Evolutionary conservation across 2,329 filamentous ascomycete genomes (phyloP).

Genomic region (Neonectria neomacrospora): DNA sequence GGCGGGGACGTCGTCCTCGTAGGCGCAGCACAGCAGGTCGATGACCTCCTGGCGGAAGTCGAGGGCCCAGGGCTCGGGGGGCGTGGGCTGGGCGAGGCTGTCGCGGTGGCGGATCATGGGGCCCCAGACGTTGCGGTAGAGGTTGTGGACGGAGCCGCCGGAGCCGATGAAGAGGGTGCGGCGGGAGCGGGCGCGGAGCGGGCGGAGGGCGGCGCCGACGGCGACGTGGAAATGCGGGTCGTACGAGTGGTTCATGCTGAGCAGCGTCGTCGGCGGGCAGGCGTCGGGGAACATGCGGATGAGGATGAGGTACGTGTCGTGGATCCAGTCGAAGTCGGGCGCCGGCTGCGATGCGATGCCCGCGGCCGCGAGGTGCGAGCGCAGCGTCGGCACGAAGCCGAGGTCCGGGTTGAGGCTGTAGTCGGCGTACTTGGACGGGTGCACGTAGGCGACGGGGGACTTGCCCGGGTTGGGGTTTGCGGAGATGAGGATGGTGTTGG

Average conservation of each 20-base stretch:
- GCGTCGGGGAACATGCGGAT: constrained; percentile 74
- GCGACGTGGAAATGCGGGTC: constrained; percentile 41
- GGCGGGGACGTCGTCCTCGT: constrained; percentile 46
- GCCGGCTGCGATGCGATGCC: constrained; percentile 19
- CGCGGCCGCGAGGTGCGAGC: constrained; percentile 12
- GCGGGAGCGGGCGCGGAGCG: constrained; percentile 18
- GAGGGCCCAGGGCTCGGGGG: constrained; percentile 60
- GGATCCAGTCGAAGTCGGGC: constrained; percentile 74
- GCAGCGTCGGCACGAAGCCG: constrained; percentile 28
- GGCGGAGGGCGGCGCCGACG: constrained; percentile 33
- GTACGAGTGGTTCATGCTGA: constrained; percentile 40
- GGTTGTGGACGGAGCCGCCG: constrained; percentile 75
- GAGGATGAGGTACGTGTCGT: constrained; percentile 75
- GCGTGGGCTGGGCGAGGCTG: constrained; percentile 26
- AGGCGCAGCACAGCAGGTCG: constrained; percentile 59
- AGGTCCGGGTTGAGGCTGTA: constrained; percentile 72
- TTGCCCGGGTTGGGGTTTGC: constrained; percentile 70
- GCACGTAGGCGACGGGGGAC: constrained; percentile 73
- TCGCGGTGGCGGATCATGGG: constrained; percentile 69
- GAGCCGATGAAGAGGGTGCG: constrained; percentile 64
- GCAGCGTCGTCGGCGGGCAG: constrained; percentile 71
- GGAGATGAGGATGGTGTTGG: constrained; percentile 63
- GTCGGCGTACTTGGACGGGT: constrained; percentile 71
- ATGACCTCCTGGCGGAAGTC: constrained; percentile 74
- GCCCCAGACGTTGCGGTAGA: constrained; percentile 73